Evolutionary conservation across 495 filamentous ascomycete species (phyloP), one percentile per base, ranked within the genome.

Genomic region (Xylaria intraflava): DNA sequence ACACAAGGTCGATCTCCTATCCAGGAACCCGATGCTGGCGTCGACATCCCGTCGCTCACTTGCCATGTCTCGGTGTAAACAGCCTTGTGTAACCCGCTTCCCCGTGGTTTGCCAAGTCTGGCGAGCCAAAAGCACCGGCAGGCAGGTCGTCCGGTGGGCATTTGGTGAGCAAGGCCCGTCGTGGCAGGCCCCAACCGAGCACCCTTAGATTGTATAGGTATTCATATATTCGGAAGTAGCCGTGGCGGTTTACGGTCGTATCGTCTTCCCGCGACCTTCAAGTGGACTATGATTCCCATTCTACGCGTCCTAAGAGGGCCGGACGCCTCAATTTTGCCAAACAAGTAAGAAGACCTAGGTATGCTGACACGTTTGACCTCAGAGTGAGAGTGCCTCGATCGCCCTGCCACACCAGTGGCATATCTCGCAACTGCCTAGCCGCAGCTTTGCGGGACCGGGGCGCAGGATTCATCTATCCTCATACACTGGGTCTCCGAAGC

Each of bases 391-490:
- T 24, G 35, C 38, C 46, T 39, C 33, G 46, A 24, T 23, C 42
- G 29, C 30, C 6, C 16, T 46, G 42, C 29, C 23, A 26, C 23
- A 31, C 33, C 33, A 16, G 30, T 14, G 17, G 39, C 35, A 16
- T 35, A 36, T 38, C 23, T 27, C 17, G 45, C 43, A 49, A 53
- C 30, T 50, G 35, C 55, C 55, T 62, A 46, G 24, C 56, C 46
- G 51, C 53, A 49, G 46, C 52, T 31, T 52, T 29, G 49, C 47
- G 44, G 24, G 14, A 54, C 41, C 19, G 54, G 48, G 63, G 63
- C 63, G 54, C 63, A 66, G 61, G 38, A 49, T 23, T 43, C 24
- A 47, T 31, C 54, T 56, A 17, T 38, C 27, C 38, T 62, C 41
- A 30, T 24, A 12, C 61, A 53, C 59, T 53, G 45, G 56, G 33